Percentiles rank a stretch among this genome's conserved stretches.
These are phyloP conservation scores for Austroboletus niveus DNA, from an alignment of 1,284 basidiomycete species.

Conservation along the genomic window DNA sequence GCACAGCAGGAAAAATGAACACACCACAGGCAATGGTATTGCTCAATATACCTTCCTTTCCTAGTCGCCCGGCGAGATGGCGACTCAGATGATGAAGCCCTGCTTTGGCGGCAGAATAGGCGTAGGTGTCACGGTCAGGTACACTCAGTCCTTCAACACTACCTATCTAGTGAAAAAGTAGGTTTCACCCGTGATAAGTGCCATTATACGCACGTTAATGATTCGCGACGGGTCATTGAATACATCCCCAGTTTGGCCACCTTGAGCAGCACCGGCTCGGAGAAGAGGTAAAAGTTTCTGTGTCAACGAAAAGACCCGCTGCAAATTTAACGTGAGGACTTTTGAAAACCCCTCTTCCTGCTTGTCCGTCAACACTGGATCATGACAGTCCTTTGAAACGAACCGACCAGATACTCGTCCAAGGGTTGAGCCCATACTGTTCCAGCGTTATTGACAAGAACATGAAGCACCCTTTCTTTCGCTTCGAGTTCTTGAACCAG, in stretches of 20 bases:
- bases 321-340: conserved; percentile 64
- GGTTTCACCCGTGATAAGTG: not conserved
- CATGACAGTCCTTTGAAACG: conserved; percentile 9
- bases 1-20: conserved; percentile 15
- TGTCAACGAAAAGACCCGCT: conserved; percentile 69
- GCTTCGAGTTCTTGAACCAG: conserved; percentile 51
- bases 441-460: conserved; percentile 71
- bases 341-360: conserved; percentile 57
- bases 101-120: conserved; percentile 68
- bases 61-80: conserved; percentile 59
- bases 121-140: conserved; percentile 62
- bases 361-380: conserved; percentile 15
- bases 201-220: conserved; percentile 50
- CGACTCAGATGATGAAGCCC: conserved; percentile 61
- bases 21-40: conserved; percentile 69
- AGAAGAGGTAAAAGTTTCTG: conserved; percentile 66
- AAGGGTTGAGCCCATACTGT: conserved; percentile 61
- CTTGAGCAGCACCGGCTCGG: conserved; percentile 47
- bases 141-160: conserved; percentile 58
- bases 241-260: conserved; percentile 36
- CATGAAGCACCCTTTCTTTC: conserved; percentile 54
- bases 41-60: conserved; percentile 59
- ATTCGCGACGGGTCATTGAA: conserved; percentile 56
- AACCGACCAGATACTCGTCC: conserved; percentile 58
- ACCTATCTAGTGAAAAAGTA: conserved; percentile 49